phyloP scores from a whole-genome alignment of 2,329 filamentous ascomycete species.

The Aotearoamyces nothofagi region DNA sequence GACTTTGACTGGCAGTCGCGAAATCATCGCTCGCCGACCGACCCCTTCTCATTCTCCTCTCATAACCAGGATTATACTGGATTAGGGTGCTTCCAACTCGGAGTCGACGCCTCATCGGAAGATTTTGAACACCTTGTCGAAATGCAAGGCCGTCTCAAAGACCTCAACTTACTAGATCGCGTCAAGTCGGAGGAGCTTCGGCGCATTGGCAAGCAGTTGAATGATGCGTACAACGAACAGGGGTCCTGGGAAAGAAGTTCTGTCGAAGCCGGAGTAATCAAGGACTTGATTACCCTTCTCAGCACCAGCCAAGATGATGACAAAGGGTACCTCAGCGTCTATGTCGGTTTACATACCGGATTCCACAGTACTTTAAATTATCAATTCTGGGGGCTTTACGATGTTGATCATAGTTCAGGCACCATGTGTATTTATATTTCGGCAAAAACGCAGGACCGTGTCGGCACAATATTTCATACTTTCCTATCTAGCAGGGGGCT shows the following conservation, averaged over 20 bases:
- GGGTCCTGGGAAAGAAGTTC: constrained; percentile 10
- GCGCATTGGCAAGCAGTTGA: constrained; percentile 8
- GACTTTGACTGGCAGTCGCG: neutral
- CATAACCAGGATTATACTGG: constrained; percentile 11
- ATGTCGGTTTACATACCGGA: constrained; percentile 22
- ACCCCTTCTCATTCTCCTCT: constrained; percentile 9
- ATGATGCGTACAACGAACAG: constrained; percentile 19
- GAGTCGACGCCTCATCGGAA: constrained; percentile 10
- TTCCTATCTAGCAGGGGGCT: constrained; percentile 23
- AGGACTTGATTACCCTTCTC: constrained; percentile 9
- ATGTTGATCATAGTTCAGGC: constrained; percentile 6
- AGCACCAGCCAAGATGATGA: constrained; percentile 3
- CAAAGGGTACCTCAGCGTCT: constrained; percentile 19
- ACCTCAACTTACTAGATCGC: constrained; percentile 11
- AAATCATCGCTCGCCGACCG: too few relatives aligned
- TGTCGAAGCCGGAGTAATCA: constrained; percentile 5
- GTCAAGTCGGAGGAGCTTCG: constrained; percentile 10
- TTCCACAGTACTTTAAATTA: constrained; percentile 18
- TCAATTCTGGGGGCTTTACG: constrained; percentile 22
- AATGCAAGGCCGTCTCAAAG: constrained; percentile 11
- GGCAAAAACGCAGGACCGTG: constrained; percentile 18
- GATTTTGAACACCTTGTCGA: constrained; percentile 13
- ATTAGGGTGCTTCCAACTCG: constrained; percentile 17
- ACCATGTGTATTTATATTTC: constrained; percentile 22
- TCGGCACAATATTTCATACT: constrained; percentile 20